Conservation (phyloP, 202 grass and related monocot species). For the Eragrostis tef region DNA sequence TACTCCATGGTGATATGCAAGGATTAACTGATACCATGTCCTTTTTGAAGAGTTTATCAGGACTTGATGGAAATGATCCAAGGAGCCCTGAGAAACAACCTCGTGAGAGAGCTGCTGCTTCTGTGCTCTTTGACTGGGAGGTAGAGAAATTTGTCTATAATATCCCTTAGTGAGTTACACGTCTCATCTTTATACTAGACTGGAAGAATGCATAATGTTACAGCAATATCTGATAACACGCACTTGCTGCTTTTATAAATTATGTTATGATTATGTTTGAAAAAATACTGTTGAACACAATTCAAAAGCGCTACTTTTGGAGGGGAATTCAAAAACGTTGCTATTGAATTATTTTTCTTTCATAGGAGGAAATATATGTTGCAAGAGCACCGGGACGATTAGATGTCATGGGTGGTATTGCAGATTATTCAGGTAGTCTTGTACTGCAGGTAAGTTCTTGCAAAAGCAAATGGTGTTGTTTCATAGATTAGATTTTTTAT, state of each 20-base stretch:
- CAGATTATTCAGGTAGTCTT: conserved; percentile 97
- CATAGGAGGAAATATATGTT: conserved; percentile 92
- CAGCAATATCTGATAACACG: conserved; percentile 13
- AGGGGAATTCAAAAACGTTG: not conserved
- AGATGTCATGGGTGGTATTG: conserved; percentile 94
- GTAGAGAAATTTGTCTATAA: conserved; percentile 38
- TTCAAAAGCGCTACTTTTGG: not conserved
- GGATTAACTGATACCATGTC: conserved; percentile 86
- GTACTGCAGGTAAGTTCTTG: conserved; percentile 74
- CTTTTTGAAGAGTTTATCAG: conserved; percentile 89
- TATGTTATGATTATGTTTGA: not conserved
- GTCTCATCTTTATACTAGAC: conserved; percentile 34
- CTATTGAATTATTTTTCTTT: conserved; percentile 35
- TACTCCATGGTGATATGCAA: conserved; percentile 84
- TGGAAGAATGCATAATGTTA: conserved; percentile 29
- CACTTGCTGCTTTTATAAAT: conserved; percentile 5
- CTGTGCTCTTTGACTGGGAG: conserved; percentile 93
- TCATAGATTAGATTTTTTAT: not conserved
- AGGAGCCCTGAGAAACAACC: conserved; percentile 75
- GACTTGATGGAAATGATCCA: conserved; percentile 54
- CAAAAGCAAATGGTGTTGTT: not conserved
- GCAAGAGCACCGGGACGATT: conserved; percentile 92
- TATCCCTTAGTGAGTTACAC: not conserved
- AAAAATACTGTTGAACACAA: conserved; percentile 15
- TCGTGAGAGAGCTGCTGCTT: conserved; percentile 78